Evolutionary conservation across 106 monocot genomes (phyloP), one percentile per base, ranked within the genome.

Genomic region (Allium fistulosum): DNA sequence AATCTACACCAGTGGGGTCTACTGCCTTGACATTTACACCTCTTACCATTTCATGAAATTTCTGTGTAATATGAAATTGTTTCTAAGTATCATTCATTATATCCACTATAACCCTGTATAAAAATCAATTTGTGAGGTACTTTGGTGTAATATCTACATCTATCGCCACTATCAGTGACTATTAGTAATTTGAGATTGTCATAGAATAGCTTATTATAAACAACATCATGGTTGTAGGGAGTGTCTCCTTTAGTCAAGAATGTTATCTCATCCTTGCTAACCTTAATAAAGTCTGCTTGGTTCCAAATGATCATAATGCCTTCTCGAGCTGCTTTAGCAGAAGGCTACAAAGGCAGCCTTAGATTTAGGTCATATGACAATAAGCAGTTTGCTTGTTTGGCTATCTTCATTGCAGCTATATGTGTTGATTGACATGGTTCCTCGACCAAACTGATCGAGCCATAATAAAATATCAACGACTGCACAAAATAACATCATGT

Each of bases 61-160:
- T n/a, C n/a, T n/a, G n/a, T n/a, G n/a, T n/a, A n/a, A n/a, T n/a
- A n/a, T n/a, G n/a, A n/a, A n/a, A n/a, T n/a, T n/a, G n/a, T n/a
- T n/a, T n/a, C n/a, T n/a, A n/a, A n/a, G n/a, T n/a, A n/a, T n/a
- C n/a, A n/a, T n/a, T n/a, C n/a, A n/a, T n/a, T n/a, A n/a, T n/a
- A n/a, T n/a, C n/a, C n/a, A n/a, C n/a, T n/a, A n/a, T n/a, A n/a
- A n/a, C n/a, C n/a, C n/a, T n/a, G n/a, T n/a, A n/a, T n/a, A n/a
- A n/a, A n/a, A n/a, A n/a, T n/a, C n/a, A n/a, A n/a, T n/a, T n/a
- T n/a, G n/a, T n/a, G n/a, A n/a, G n/a, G n/a, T n/a, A 81, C 77
- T 69, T 74, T 77, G 6, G 81, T 81, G 73, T 81, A 81, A 51
- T 81, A 81, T 69, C 81, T 81, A 73, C 81, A 81, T 2, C 81